Percentiles rank a stretch among this genome's conserved stretches.
Conservation (phyloP, 2,329 filamentous ascomycete genomes). For the Orbilia ellipsospora region DNA sequence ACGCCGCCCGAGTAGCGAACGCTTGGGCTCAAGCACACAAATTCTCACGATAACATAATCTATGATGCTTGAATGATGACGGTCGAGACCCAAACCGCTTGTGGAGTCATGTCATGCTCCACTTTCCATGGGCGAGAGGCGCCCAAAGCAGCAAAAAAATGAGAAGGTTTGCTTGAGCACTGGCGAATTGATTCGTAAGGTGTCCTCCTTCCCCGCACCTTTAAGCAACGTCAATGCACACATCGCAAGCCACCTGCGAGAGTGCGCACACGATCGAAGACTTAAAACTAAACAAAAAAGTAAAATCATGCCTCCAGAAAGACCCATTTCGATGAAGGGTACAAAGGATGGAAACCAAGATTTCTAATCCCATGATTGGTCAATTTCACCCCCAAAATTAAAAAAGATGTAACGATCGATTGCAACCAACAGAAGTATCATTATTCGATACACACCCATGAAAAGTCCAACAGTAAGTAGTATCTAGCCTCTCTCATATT, state of each 20-base stretch:
- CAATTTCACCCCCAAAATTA: constrained; percentile 26
- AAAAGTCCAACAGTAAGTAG: constrained; percentile 23
- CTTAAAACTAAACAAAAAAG: neutral
- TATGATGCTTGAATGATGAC: constrained; percentile 13
- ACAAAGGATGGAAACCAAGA: neutral
- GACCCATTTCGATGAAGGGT: neutral
- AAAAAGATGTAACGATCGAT: constrained; percentile 38
- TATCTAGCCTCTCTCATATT: constrained; percentile 7
- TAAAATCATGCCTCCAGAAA: neutral
- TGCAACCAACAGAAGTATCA: constrained; percentile 38
- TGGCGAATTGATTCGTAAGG: neutral
- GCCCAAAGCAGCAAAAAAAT: neutral
- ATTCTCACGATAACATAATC: neutral
- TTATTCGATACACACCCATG: constrained; percentile 5
- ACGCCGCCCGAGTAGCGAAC: neutral
- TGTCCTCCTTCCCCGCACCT: constrained; percentile 39
- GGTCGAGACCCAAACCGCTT: constrained; percentile 9
- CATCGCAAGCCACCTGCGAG: constrained; percentile 32
- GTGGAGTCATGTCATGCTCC: constrained; percentile 5
- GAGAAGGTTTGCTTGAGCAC: too few relatives aligned
- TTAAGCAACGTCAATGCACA: constrained; percentile 31
- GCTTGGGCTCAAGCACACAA: constrained; percentile 27
- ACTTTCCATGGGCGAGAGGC: neutral
- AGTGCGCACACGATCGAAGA: constrained; percentile 18
- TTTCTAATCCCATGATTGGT: constrained; percentile 28